These are phyloP conservation scores for Fusarium sp. DNA, from an alignment of 2,329 filamentous ascomycete species.

Conservation along the genomic window DNA sequence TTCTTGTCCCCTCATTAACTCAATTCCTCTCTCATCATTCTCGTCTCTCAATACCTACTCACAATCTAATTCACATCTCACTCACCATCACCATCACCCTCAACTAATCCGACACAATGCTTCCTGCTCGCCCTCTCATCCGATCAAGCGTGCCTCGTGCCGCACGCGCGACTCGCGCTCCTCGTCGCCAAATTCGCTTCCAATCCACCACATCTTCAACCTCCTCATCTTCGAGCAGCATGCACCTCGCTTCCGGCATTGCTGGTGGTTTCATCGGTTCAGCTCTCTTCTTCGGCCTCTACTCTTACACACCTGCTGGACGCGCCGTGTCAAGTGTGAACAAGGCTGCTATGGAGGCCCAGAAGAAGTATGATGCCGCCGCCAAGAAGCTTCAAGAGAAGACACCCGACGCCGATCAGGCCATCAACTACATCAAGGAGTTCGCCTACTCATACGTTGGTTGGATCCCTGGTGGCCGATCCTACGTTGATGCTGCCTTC, in stretches of 20 bases:
- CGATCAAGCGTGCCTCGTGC: slow-evolving; percentile 48
- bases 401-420: slow-evolving; percentile 75
- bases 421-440: slow-evolving; percentile 72
- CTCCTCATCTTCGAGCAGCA: slow-evolving; percentile 40
- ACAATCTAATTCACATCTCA: neutral
- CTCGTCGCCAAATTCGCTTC: slow-evolving; percentile 53
- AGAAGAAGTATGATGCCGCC: slow-evolving; percentile 70
- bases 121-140: slow-evolving; percentile 48
- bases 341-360: slow-evolving; percentile 65
- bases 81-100: neutral
- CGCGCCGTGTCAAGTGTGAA: slow-evolving; percentile 57
- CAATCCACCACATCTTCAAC: slow-evolving; percentile 56
- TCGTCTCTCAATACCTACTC: neutral
- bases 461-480: slow-evolving; percentile 77
- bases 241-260: slow-evolving; percentile 56
- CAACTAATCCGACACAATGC: slow-evolving; percentile 44
- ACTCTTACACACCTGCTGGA: slow-evolving; percentile 60
- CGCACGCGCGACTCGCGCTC: slow-evolving; percentile 44
- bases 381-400: slow-evolving; percentile 70
- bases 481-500: slow-evolving; percentile 77
- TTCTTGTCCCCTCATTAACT: neutral
- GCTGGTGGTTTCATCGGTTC: slow-evolving; percentile 60
- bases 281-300: slow-evolving; percentile 57
- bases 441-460: slow-evolving; percentile 76
- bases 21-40: slow-evolving; percentile 1